Conservation (phyloP, 805 yeast genomes). For the Metschnikowia hibisci region DNA sequence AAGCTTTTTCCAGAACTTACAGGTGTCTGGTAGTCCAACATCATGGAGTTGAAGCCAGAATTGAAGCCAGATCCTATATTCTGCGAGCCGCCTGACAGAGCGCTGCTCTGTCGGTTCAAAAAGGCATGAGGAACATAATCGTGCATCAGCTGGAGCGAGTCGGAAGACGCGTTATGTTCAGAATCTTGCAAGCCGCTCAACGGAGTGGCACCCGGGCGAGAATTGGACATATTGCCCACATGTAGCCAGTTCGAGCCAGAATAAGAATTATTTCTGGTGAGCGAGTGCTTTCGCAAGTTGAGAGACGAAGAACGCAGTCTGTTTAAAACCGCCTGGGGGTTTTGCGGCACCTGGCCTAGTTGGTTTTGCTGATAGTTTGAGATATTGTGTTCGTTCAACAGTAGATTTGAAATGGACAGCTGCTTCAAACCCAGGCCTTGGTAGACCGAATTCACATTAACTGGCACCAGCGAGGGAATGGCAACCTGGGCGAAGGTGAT, state of each 20-base stretch:
- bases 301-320: conserved; percentile 36
- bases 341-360: conserved; percentile 7
- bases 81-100: conserved; percentile 16
- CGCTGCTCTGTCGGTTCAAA: conserved; percentile 25
- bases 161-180: conserved; percentile 29
- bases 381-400: conserved; percentile 39
- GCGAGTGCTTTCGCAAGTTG: conserved; percentile 40
- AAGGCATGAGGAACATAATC: conserved; percentile 42
- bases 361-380: conserved; percentile 24
- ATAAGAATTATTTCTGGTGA: conserved; percentile 40
- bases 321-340: conserved; percentile 13
- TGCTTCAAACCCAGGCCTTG: conserved; percentile 27
- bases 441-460: conserved; percentile 11
- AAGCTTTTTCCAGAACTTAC: conserved; percentile 34
- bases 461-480: conserved; percentile 9
- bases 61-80: conserved; percentile 12
- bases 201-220: conserved; percentile 21
- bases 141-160: conserved; percentile 42
- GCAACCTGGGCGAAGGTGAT: conserved; percentile 14
- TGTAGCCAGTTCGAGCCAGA: conserved; percentile 39
- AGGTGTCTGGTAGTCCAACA: conserved; percentile 41
- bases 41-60: conserved; percentile 30
- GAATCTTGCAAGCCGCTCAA: conserved; percentile 17
- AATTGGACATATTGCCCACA: conserved; percentile 39
- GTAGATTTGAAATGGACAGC: conserved; percentile 39